A percentile compares a stretch with the other conserved stretches of the same genome.
Conservation (phyloP, 208 protist genomes). For the Acanthamoeba sp. region DNA sequence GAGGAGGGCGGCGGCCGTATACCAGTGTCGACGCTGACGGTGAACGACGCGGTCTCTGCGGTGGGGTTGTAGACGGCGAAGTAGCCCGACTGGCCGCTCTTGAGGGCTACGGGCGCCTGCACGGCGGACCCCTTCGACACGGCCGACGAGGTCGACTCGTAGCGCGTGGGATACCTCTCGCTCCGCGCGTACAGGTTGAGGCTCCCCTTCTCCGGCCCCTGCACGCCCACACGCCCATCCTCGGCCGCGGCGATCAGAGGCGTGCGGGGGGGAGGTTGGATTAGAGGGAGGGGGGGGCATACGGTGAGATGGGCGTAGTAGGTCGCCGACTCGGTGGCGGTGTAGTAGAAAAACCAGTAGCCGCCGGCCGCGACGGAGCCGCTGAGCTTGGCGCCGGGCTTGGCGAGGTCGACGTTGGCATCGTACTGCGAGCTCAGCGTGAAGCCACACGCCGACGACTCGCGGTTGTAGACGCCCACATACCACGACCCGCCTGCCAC, state of each 20-base stretch:
- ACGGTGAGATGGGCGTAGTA: background rate
- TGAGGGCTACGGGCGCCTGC: background rate
- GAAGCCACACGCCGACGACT: background rate
- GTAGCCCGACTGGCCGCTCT: background rate
- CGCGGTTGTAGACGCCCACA: slow-evolving; percentile 36
- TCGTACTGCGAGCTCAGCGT: background rate
- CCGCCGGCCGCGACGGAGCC: background rate
- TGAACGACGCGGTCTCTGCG: background rate
- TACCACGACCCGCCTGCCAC: background rate
- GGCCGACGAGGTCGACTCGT: background rate
- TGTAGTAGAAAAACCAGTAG: background rate
- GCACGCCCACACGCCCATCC: too few species aligned
- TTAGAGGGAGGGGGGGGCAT: background rate
- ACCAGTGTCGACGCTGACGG: background rate
- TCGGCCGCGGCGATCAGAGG: too few species aligned
- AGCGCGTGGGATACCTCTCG: background rate
- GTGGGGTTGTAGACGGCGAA: slow-evolving; percentile 9
- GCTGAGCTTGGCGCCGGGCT: background rate
- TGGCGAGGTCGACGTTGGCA: background rate
- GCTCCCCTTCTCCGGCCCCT: background rate
- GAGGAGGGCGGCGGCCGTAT: background rate
- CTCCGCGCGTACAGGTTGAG: background rate
- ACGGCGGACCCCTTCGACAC: background rate
- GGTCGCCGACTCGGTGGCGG: background rate
- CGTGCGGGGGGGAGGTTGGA: background rate